Percentiles rank a stretch among this genome's conserved stretches.
Evolutionary conservation across 208 protist genomes (phyloP).

Genomic region (Plasmodiophora brassicae): DNA sequence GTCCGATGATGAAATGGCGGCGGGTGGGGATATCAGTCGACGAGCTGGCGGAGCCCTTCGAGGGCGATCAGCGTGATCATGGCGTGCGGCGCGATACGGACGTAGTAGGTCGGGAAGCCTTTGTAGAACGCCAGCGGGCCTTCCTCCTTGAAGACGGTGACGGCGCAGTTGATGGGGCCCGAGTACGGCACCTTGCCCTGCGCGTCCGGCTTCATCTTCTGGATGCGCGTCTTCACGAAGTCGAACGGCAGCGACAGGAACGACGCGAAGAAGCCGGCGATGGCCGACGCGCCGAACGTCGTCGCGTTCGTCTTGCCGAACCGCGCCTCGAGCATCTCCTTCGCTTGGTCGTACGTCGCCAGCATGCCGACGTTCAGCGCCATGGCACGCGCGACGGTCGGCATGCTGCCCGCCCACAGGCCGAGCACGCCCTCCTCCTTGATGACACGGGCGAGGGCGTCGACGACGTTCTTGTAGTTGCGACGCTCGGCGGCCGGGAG

Average conservation of each 20-base stretch:
- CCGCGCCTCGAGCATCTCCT: slow-evolving; percentile 13
- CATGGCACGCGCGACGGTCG: slow-evolving; percentile 30
- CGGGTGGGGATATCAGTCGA: too few species aligned
- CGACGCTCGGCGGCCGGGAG: slow-evolving; percentile 25
- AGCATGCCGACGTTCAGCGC: slow-evolving; percentile 37
- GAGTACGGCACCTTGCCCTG: slow-evolving; percentile 38
- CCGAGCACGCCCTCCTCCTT: slow-evolving; percentile 26
- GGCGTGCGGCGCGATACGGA: not conserved
- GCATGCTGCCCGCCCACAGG: not conserved
- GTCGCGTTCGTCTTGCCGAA: not conserved
- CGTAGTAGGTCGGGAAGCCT: slow-evolving; percentile 32
- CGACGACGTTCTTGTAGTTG: slow-evolving; percentile 41
- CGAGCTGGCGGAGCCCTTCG: not conserved
- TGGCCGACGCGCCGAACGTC: not conserved
- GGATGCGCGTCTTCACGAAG: slow-evolving; percentile 43
- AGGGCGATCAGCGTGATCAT: slow-evolving; percentile 18
- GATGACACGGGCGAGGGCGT: not conserved
- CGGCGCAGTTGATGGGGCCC: slow-evolving; percentile 35
- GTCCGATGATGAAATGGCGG: too few species aligned
- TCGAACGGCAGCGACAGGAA: slow-evolving; percentile 44
- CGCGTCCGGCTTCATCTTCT: slow-evolving; percentile 44
- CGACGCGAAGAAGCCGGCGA: slow-evolving; percentile 34
- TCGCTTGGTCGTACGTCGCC: slow-evolving; percentile 28
- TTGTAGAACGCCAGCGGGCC: slow-evolving; percentile 43
- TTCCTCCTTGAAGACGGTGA: not conserved